Evolutionary conservation across 1,284 basidiomycete genomes (phyloP).

Genomic region (Leccinum fuscescens): DNA sequence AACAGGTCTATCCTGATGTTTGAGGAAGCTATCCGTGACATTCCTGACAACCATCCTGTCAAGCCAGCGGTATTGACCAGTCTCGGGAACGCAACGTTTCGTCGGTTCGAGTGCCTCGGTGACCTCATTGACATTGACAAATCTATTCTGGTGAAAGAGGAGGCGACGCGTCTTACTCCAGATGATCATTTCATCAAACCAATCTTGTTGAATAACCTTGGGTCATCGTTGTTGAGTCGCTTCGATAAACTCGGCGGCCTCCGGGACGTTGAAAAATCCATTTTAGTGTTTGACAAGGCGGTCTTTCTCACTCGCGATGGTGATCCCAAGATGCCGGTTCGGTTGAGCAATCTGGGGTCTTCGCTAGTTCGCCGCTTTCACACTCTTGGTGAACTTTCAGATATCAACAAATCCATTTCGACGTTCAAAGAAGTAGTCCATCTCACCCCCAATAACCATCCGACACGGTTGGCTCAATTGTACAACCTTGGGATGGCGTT

Average conservation of each 20-base stretch:
- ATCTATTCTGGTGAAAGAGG: neutral
- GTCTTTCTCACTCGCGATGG: neutral
- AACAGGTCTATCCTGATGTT: neutral
- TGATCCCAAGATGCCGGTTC: neutral
- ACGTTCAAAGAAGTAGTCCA: neutral
- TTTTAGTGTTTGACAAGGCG: neutral
- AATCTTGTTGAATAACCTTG: neutral
- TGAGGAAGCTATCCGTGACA: neutral
- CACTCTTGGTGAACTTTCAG: neutral
- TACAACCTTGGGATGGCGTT: neutral
- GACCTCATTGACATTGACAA: neutral
- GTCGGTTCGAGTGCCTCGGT: neutral
- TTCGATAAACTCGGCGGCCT: neutral
- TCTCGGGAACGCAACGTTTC: neutral
- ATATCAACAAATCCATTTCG: neutral
- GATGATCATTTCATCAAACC: neutral
- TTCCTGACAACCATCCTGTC: neutral
- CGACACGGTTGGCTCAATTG: neutral
- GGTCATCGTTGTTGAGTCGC: neutral
- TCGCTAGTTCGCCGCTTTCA: neutral
- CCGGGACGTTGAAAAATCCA: neutral
- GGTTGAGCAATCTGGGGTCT: neutral
- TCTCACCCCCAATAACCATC: neutral
- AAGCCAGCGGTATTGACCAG: neutral
- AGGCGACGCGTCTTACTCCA: neutral